Base-by-base conservation (phyloP, 192 early-diverging fungal species). In the Podila clonocystis region DNA sequence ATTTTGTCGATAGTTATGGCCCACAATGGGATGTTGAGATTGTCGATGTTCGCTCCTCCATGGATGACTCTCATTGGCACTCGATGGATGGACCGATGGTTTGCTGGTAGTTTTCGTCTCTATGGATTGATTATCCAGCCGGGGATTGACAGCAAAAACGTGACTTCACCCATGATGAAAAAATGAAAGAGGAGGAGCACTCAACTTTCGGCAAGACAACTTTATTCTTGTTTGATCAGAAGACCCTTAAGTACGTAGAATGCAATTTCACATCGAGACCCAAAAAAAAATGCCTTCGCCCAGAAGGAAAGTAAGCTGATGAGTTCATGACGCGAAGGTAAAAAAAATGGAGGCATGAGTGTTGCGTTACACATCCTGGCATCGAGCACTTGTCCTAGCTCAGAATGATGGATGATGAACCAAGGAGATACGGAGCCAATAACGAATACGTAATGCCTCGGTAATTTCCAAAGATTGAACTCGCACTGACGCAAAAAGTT, bases 131-230 rank as follows among this genome's bases (percentile, higher is more conserved):
- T 12, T 24, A 26, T n/a, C 5, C 20, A 24, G n/a, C 52, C 20
- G 38, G 38, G 38, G 38, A 41, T 41, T 55, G 50, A 55, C 50
- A 26, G 24, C 24, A 55, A 22, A 3, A 55, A 55, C 52, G 52
- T 55, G 52, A 55, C 52, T 55, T 55, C 52, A 55, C 52, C 52
- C 52, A 55, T 55, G 52, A 55, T 55, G 52, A 55, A 55, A 55
- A 55, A 55, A 24, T 55, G 52, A 55, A 55, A 55, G 52, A 55
- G 52, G 52, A 55, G 52, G 52, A 55, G 52, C 52, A 55, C 24
- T n/a, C 8, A 55, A n/a, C 52, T 55, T 55, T 26, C 2, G 52
- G 52, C 52, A 55, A 26, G 52, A n/a, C 20, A 24, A 55, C 20
- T 55, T 55, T 55, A 55, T 55, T 52, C 50, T 26, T 55, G 52